Base-by-base conservation (phyloP, 495 filamentous ascomycete species). In the Neurospora sp. region DNA sequence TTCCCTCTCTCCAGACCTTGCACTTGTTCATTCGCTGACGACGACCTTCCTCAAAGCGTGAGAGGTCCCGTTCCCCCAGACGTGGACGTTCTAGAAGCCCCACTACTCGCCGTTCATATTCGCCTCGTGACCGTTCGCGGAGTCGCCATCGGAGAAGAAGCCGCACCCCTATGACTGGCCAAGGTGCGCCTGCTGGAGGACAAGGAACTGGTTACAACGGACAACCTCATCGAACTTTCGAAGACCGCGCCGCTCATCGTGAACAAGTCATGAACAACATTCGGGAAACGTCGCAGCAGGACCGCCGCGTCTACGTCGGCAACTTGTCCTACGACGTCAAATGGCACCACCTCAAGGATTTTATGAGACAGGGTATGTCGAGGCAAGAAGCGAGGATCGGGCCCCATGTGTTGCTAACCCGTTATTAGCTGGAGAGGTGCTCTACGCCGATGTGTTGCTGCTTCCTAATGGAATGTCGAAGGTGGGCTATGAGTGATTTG, bases 401-500 rank as follows among this genome's bases (percentile, higher is more conserved):
- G 46, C 71, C 73, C 73, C 73, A 76, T 68, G 20, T 69, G 27
- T 39, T 8, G 44, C 77, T 78, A 68, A 77, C 72, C 68, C 70
- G 65, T 71, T 71, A 78, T 79, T 83, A 99, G 96, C 96, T 87
- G 96, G 96, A 89, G 96, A 98, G 82, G 96, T 98, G 85, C 90
- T 98, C 86, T 99, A 96, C 85, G 96, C 96, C 89, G 96, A 99
- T 89, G 95, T 99, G 80, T 91, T 99, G 84, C 89, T 97, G 84
- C 94, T 99, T 94, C 96, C 96, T 81, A 99, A 99, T 90, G 96
- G 96, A 94, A 99, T 99, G 96, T 98, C 95, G 93, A 99, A 99
- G 96, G 96, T 98, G 94, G 93, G 94, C 93, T 93, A 93, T 89
- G 85, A 84, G 89, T 90, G 89, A 94, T 89, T 89, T 89, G 90